A percentile compares a stretch with the other conserved stretches of the same genome.
Conservation (phyloP, 768 basidiomycete genomes). For the Kwoniella sp. region DNA sequence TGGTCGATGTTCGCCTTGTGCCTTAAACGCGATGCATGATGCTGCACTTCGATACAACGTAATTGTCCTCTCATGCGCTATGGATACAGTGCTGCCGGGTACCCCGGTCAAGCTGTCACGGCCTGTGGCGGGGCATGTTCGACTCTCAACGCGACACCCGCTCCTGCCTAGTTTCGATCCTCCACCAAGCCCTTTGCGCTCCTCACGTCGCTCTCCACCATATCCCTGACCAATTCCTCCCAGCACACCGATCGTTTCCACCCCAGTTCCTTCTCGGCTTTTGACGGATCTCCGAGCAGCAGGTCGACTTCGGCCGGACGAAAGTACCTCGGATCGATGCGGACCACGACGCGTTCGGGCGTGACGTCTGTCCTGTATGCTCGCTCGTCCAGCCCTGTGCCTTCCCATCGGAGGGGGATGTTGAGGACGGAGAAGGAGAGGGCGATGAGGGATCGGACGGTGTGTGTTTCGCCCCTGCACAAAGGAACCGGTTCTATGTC, state of each 20-base stretch:
- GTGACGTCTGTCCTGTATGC: slow-evolving; percentile 50
- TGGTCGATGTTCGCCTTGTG: no score
- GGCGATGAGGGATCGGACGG: slow-evolving; percentile 86
- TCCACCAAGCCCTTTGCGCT: slow-evolving; percentile 10
- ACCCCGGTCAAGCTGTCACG: no score
- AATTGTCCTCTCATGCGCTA: no score
- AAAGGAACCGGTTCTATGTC: no score
- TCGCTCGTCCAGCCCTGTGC: slow-evolving; percentile 16
- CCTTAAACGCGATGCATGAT: no score
- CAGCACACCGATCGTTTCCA: slow-evolving; percentile 88
- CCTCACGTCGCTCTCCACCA: slow-evolving; percentile 58
- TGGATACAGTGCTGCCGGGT: no score
- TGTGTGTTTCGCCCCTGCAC: slow-evolving; percentile 75
- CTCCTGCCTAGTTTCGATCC: slow-evolving; percentile 17
- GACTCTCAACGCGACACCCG: no score
- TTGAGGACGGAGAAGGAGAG: slow-evolving; percentile 72
- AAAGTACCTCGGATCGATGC: slow-evolving; percentile 84
- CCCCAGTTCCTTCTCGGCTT: slow-evolving; percentile 80
- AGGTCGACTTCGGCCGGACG: slow-evolving; percentile 94
- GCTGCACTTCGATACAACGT: no score
- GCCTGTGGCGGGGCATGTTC: no score
- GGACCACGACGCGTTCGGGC: slow-evolving; percentile 56
- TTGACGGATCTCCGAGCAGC: slow-evolving; percentile 78
- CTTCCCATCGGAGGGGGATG: slow-evolving; percentile 56
- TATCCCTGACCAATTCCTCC: slow-evolving; percentile 79